phyloP scores from a whole-genome alignment of 108 stramenopile species.

The Conticribra weissflogii region DNA sequence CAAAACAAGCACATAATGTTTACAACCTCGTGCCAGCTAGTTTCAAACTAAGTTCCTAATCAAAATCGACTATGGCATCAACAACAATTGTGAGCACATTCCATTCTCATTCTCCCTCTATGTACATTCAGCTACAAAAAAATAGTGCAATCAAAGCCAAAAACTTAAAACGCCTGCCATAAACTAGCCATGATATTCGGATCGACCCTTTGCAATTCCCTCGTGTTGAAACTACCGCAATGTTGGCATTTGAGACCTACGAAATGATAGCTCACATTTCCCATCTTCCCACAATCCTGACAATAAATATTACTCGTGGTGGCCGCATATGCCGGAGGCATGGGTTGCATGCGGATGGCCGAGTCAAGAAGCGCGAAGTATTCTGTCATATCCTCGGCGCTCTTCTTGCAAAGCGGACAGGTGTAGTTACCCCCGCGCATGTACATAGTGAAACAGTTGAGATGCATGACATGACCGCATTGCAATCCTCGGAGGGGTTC shows the following conservation, averaged over 20 bases:
- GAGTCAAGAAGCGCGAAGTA: conserved; percentile 86
- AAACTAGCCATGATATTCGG: conserved; percentile 42
- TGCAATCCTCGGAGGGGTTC: conserved; percentile 83
- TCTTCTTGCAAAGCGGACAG: conserved; percentile 86
- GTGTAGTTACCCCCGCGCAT: conserved; percentile 68
- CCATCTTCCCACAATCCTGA: conserved; percentile 84
- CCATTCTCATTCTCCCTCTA: too few relatives aligned
- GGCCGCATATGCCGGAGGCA: conserved; percentile 75
- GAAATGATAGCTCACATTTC: conserved; percentile 82
- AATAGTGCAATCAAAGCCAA: too few relatives aligned
- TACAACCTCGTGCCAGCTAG: too few relatives aligned
- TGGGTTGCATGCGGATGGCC: conserved; percentile 86
- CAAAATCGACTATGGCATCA: too few relatives aligned
- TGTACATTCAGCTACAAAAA: too few relatives aligned
- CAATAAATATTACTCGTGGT: conserved; percentile 85
- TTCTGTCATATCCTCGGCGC: conserved; percentile 87
- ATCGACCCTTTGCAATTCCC: conserved; percentile 75
- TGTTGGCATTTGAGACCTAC: conserved; percentile 81
- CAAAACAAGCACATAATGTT: too few relatives aligned
- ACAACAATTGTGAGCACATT: too few relatives aligned
- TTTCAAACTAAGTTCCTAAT: too few relatives aligned
- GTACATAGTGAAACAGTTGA: conserved; percentile 85
- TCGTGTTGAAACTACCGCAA: conserved; percentile 87
- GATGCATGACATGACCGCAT: conserved; percentile 97
- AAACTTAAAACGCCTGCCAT: conserved; percentile 19